Percentiles rank a stretch among this genome's conserved stretches.
Conservation (phyloP, 139 green algal species). For the Micromonas pusilla region DNA sequence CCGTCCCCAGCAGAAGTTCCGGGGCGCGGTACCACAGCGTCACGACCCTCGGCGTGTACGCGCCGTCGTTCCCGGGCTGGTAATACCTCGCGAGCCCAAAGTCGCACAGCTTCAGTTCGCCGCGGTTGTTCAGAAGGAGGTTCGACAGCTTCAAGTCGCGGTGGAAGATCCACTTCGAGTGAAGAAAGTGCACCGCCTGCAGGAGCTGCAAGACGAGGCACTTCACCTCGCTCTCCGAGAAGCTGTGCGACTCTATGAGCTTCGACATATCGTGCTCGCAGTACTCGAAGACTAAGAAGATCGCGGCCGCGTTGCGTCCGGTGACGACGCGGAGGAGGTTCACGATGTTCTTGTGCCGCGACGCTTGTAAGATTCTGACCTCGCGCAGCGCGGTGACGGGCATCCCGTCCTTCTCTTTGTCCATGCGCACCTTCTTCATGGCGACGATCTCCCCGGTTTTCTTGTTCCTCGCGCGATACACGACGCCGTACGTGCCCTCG, state of each 20-base stretch:
- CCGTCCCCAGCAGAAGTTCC: conserved; percentile 57
- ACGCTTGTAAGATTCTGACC: conserved; percentile 59
- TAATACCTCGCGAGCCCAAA: conserved; percentile 48
- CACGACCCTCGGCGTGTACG: conserved; percentile 36
- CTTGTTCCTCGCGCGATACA: conserved; percentile 51
- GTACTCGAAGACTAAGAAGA: conserved; percentile 84
- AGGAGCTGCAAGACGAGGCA: conserved; percentile 54
- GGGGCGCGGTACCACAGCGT: conserved; percentile 47
- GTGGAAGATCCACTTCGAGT: conserved; percentile 49
- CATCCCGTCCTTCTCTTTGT: conserved; percentile 44
- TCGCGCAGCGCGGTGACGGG: conserved; percentile 67
- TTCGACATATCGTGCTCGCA: conserved; percentile 66
- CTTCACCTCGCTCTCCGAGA: conserved; percentile 60
- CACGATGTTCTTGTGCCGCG: conserved; percentile 65
- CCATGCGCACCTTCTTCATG: conserved; percentile 65
- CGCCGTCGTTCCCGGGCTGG: conserved; percentile 38
- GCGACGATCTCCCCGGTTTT: conserved; percentile 63
- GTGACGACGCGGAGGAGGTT: conserved; percentile 62
- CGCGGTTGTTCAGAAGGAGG: conserved; percentile 52
- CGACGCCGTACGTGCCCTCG: conserved; percentile 47
- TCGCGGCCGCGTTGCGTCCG: conserved; percentile 49
- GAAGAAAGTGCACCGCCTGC: conserved; percentile 46
- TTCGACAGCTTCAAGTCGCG: conserved; percentile 50
- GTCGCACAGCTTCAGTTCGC: conserved; percentile 47
- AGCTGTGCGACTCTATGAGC: conserved; percentile 59